Base-by-base conservation (phyloP, 495 filamentous ascomycete species). In the Lindgomyces ingoldianus region DNA sequence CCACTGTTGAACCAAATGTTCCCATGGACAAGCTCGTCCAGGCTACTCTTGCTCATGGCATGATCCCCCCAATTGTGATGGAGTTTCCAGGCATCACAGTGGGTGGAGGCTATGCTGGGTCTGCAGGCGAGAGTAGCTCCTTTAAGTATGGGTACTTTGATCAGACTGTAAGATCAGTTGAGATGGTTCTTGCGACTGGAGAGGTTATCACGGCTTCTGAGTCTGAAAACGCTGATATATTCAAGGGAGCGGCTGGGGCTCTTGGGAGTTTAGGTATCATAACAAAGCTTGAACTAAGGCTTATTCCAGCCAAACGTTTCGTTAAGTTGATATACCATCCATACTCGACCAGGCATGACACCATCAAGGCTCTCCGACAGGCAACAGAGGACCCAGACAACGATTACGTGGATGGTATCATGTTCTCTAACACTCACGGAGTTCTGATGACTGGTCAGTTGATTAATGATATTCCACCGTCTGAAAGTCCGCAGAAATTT, bases 71-170 rank as follows among this genome's bases (percentile, higher is more conserved):
- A 6, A 83, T 85, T 2, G 82, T 85, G 9, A 84, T 84, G 81
- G 83, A 86, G 62, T 85, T 87, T 64, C 85, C 85, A 0, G 84
- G 84, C 9, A 88, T 88, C 70, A 88, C 85, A 1, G 83, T 81
- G 0, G 85, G 85, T 3, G 85, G 85, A 2, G 85, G 84, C 0
- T 88, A 79, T 74, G 78, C 83, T 4, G 85, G 85, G 8, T 85
- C 85, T 0, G 79, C 81, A 16, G 85, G 85, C 2, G 85, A 88
- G 75, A 83, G 80, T 70, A 80, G 75, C 49, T 81, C 78, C 4
- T 87, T 86, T 68, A 75, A 76, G 33, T 79, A 85, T 57, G 85
- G 85, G 1, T 84, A 83, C 67, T 88, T 87, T 57, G 80, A 87
- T 44, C 64, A 77, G 29, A 84, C 76, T 8, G 77, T 88, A 14